Evolutionary conservation across 1,284 basidiomycete genomes (phyloP), one percentile per base, ranked within the genome.

Genomic region (Trichosporon faecale): DNA sequence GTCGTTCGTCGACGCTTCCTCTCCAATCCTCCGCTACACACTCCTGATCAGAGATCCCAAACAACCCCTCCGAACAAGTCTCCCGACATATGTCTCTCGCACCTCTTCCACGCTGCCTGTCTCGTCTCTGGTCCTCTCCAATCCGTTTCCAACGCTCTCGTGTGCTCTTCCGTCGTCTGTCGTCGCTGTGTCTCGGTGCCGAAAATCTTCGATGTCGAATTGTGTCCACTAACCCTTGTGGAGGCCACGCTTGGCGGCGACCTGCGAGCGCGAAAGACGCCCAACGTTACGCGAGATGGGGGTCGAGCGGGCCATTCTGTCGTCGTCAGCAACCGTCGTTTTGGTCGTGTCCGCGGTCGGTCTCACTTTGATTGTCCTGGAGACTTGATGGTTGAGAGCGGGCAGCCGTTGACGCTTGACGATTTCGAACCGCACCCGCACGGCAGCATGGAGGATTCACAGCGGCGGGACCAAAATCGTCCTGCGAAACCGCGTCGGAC

Each of bases 281-380:
- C 93, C 91, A 84, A 96, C 87, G 85, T 91, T 88, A 78, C 91
- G 89, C 83, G 89, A 90, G 85, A 95, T 86, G 87, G 91, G 89
- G 87, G 91, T 91, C 86, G 89, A 93, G 87, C 94, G 92, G 86
- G 93, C 93, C 94, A 97, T 96, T 61, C 90, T 91, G 80, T 68
- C 23, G 31, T 29, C 3, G 68, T 70, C 25, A 70, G 66, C 35
- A 21, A 35, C 46, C 33, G n/a, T 35, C 55, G 65, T 70, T 33
- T 35, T n/a, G n/a, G 68, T 64, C 65, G 67, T 64, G 31, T 67
- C 33, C 37, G 67, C 31, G 40, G 71, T 61, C 40, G 65, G 9
- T 65, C 72, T 66, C 69, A 71, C 72, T 71, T 69, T 71, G 65
- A 67, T 64, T 67, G 69, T 66, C 64, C 33, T 67, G 63, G 31